A percentile compares a stretch with the other conserved stretches of the same genome.
Conservation (phyloP, 2,329 filamentous ascomycete species). For the Lasiodiplodia sp. region DNA sequence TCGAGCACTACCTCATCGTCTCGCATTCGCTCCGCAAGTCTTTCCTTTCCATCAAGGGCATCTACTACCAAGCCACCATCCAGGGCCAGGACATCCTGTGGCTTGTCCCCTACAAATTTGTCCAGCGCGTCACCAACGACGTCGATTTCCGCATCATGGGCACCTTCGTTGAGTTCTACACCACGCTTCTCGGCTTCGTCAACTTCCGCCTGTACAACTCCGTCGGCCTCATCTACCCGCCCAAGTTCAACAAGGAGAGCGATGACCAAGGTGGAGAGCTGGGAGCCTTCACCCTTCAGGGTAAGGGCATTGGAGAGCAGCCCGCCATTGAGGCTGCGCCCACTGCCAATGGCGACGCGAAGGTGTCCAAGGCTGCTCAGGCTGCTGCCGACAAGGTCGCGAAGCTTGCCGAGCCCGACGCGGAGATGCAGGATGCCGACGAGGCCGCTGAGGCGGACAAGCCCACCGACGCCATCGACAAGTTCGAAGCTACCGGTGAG, state of each 20-base stretch:
- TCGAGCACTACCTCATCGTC: conserved; percentile 95
- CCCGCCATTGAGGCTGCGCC: conserved; percentile 34
- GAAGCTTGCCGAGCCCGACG: conserved; percentile 37
- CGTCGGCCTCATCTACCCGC: conserved; percentile 90
- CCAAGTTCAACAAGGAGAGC: conserved; percentile 86
- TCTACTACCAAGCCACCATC: conserved; percentile 98
- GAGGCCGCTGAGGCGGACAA: conserved; percentile 43
- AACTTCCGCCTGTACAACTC: conserved; percentile 95
- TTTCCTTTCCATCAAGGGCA: conserved; percentile 98
- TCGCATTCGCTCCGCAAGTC: conserved; percentile 93
- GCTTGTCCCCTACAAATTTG: conserved; percentile 98
- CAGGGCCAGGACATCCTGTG: conserved; percentile 96
- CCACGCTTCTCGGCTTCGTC: conserved; percentile 91
- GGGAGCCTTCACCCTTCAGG: conserved; percentile 88
- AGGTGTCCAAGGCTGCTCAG: conserved; percentile 53
- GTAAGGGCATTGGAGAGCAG: conserved; percentile 62
- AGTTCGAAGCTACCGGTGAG: conserved; percentile 83
- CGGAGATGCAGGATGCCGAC: conserved; percentile 46
- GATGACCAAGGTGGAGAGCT: conserved; percentile 91
- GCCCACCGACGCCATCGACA: conserved; percentile 71
- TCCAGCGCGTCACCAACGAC: conserved; percentile 90
- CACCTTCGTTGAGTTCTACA: conserved; percentile 99
- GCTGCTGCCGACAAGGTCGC: conserved; percentile 57
- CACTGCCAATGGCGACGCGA: conserved; percentile 37
- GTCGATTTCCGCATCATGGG: conserved; percentile 99